Base-by-base conservation (phyloP, 2,329 filamentous ascomycete species). In the Magnaporthales sp. region DNA sequence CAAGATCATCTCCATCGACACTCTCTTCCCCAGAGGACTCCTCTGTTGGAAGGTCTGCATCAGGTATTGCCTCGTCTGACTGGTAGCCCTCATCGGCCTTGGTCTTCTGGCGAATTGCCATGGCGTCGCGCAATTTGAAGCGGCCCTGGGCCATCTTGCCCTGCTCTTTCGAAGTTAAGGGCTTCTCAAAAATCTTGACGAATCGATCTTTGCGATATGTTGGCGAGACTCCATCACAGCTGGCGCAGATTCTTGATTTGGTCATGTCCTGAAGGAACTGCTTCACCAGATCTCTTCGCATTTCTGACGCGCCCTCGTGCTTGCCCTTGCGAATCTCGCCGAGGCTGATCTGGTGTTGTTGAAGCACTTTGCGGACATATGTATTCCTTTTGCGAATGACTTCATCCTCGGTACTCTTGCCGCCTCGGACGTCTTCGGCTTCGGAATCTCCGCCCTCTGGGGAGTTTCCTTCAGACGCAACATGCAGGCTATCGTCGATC, bases 111-210 rank as follows among this genome's bases (percentile, higher is more conserved):
- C 71, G 78, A 68, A 89, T 80, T 13, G 91, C 77, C 72, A 96
- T 81, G 3, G 91, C 89, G 74, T 95, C 91, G 65, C 84, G 83
- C 46, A 86, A 81, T 71, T 88, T 89, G 74, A 93, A 86, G 64
- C 81, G 83, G 62, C 80, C 81, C 68, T 91, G 87, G 3, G 88
- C 84, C 90, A 96, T 96, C 69, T 89, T 88, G 58, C 87, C 84
- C 75, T 88, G 87, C 46, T 95, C 88, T 76, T 96, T 96, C 62
- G 84, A 78, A 62, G 84, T 86, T 67, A 97, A 80, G 1, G 90
- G 82, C 74, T 91, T 95, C 75, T 94, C 89, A 77, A 98, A 99
- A 66, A 99, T 93, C 77, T 98, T 99, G 74, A 93, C 90, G 73
- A 88, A 95, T 60, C 90, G 86, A 73, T 99, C 94, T 76, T 96